A percentile compares a stretch with the other conserved stretches of the same genome.
Conservation (phyloP, 768 basidiomycete species). For the Ephemerocybe angulata region DNA sequence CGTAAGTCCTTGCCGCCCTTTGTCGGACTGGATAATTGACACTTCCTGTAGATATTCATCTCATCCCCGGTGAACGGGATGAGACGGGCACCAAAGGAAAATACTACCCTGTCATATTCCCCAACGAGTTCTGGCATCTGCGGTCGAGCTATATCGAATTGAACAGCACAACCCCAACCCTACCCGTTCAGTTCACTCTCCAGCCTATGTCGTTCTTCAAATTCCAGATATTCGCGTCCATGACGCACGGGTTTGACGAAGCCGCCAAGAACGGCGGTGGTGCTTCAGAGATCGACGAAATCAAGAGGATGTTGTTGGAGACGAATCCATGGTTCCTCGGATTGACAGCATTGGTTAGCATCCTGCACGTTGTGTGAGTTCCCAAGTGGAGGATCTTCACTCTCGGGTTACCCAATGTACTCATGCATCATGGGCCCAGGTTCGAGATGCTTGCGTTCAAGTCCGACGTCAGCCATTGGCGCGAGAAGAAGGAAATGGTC, state of each 20-base stretch:
- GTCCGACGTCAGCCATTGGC: conserved; percentile 92
- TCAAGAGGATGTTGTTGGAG: conserved; percentile 91
- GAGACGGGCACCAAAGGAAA: conserved; percentile 60
- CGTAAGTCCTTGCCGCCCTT: conserved; percentile 43
- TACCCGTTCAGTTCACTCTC: conserved; percentile 82
- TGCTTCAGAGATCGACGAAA: conserved; percentile 81
- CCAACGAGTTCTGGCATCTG: conserved; percentile 95
- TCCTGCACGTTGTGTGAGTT: conserved; percentile 83
- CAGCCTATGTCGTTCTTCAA: conserved; percentile 84
- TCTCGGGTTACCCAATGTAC: not conserved
- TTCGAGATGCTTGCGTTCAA: conserved; percentile 97
- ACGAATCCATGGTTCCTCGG: conserved; percentile 87
- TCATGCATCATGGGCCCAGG: conserved; percentile 39
- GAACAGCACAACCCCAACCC: conserved; percentile 71
- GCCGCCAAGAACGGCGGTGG: conserved; percentile 74
- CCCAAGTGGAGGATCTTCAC: not conserved
- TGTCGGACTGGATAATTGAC: conserved; percentile 4
- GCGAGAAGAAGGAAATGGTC: conserved; percentile 89
- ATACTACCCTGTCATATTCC: conserved; percentile 86
- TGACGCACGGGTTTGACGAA: conserved; percentile 86
- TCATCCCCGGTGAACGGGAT: conserved; percentile 60
- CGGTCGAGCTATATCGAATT: conserved; percentile 79
- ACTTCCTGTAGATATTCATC: conserved; percentile 50
- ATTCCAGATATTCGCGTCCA: conserved; percentile 80
- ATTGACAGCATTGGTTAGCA: conserved; percentile 77